Evolutionary conservation across 345 rosid species (phyloP), one percentile per base, ranked within the genome.

Genomic region (Dovyalis caffra): DNA sequence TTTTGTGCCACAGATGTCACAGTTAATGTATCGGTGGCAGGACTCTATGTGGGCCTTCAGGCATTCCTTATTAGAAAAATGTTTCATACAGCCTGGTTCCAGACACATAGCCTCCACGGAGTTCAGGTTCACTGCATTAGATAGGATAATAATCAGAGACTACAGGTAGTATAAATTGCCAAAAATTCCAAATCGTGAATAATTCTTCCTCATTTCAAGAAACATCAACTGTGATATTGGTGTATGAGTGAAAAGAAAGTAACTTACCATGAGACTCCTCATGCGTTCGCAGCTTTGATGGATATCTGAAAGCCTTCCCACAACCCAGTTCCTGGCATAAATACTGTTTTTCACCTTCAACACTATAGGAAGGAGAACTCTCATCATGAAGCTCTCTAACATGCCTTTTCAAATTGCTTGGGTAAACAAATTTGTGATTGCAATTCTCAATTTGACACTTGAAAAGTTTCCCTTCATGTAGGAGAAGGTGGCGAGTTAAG

Each of bases 391-490:
- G n/a, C 31, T 83, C 86, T 63, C 78, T 83, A 62, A 89, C 78
- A 65, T 93, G 99, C 75, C 91, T 85, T 69, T 80, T 84, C 71
- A 95, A 64, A 75, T 95, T 93, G 21, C 89, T 82, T 64, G 86
- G 83, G 53, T 69, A 73, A 0, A 83, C 76, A 75, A 95, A 93
- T 35, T 87, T 84, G 25, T 28, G 38, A 64, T 40, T 71, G 81
- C 99, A 95, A 31, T 73, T 81, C 74, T 87, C 93, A 61, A 84
- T 35, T 4, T 89, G 85, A 73, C 98, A 95, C 49, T 68, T 81
- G n/a, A 89, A 93, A n/a, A 88, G 86, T 76, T 87, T 91, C 29
- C 98, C 98, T 69, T 87, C 71, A 56, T 95, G 98, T 38, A 78
- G 83, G 65, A 87, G 88, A 76, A 85, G 76, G 71, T 95, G 99